phyloP scores from a whole-genome alignment of 73 alveolate genomes.

The Paramecium caudatum region DNA sequence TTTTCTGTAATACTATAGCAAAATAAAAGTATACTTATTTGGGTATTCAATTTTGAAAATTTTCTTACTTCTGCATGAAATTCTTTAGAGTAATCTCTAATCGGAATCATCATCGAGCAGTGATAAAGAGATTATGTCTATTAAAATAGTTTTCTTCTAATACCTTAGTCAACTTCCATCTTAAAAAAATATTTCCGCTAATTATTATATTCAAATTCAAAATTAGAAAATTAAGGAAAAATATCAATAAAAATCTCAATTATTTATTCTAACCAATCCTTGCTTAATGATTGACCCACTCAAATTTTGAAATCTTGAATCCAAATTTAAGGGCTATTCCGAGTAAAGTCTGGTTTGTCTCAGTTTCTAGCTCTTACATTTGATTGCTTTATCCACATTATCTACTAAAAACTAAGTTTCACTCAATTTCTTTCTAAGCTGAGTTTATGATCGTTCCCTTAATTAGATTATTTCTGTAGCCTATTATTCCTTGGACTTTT shows the following conservation, averaged over 20 bases:
- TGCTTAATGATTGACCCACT: constrained; percentile 8
- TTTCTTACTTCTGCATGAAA: constrained; percentile 20
- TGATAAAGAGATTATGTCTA: constrained; percentile 54
- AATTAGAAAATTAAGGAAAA: constrained; percentile 2
- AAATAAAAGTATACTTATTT: background rate
- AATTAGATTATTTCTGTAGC: background rate
- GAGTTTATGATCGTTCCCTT: constrained; percentile 11
- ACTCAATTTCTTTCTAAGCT: background rate
- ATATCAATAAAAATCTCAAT: constrained; percentile 24
- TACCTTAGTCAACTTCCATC: constrained; percentile 51
- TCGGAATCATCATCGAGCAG: constrained; percentile 54
- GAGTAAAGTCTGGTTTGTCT: background rate
- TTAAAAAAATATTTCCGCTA: constrained; percentile 45
- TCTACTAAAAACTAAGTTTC: background rate
- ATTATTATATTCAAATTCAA: constrained; percentile 66
- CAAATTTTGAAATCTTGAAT: background rate
- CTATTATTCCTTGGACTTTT: background rate
- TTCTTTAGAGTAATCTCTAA: constrained; percentile 10
- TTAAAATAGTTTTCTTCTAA: background rate
- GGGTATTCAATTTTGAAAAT: constrained; percentile 55
- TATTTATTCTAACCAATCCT: background rate
- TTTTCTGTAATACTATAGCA: background rate
- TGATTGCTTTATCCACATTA: background rate
- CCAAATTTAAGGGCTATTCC: background rate
- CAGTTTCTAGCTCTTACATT: background rate